phyloP scores from a whole-genome alignment of 2,329 filamentous ascomycete species.

The Colletotrichum karsti region DNA sequence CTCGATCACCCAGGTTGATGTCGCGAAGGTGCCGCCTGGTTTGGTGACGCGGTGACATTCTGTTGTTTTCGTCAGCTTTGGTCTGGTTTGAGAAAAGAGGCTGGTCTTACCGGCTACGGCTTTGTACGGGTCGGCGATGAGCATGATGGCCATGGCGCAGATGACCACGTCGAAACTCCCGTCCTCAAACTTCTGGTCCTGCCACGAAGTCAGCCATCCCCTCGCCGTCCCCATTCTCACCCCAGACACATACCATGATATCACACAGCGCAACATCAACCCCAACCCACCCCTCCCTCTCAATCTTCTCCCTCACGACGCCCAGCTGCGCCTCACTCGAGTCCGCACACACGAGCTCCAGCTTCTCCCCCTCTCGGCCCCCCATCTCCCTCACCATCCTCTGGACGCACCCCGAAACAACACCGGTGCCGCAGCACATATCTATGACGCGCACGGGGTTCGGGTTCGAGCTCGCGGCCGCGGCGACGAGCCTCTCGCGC shows the following conservation, averaged over 20 bases:
- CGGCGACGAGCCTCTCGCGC: not conserved
- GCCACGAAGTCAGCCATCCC: not conserved
- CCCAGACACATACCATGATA: not conserved
- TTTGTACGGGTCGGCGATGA: slow-evolving; percentile 1
- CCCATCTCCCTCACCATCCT: not conserved
- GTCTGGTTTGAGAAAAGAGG: not conserved
- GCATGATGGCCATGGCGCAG: slow-evolving; percentile 3
- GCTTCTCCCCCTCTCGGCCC: not conserved
- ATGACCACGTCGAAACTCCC: not conserved
- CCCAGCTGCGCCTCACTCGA: slow-evolving; percentile 4
- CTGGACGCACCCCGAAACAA: slow-evolving; percentile 4
- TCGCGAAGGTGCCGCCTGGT: slow-evolving; percentile 2
- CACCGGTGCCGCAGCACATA: slow-evolving; percentile 11
- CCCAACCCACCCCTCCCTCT: not conserved
- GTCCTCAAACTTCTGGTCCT: not conserved
- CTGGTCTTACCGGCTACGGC: not conserved
- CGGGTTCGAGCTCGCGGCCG: not conserved
- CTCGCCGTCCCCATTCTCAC: too few species aligned
- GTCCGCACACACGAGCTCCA: not conserved
- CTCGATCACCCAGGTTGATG: slow-evolving; percentile 1
- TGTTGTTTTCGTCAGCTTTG: not conserved
- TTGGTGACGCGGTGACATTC: slow-evolving; percentile 3
- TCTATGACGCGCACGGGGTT: not conserved
- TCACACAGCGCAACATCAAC: not conserved
- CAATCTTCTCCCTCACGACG: not conserved